Evolutionary conservation across 805 yeast genomes (phyloP).

Genomic region (Komagataella phaffii): DNA sequence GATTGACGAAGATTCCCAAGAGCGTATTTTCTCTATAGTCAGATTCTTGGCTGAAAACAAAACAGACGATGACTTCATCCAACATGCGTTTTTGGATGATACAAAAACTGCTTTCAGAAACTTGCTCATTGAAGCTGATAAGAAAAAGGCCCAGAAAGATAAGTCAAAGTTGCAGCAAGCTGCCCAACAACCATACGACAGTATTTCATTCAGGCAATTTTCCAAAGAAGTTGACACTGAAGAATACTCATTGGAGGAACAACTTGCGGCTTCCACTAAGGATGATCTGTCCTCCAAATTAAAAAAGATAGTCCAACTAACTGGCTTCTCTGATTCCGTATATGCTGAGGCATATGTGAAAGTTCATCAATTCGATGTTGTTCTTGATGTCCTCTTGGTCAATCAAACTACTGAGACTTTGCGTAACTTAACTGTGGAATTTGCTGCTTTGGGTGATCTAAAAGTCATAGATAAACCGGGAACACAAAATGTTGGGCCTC

Average conservation of each 20-base stretch:
- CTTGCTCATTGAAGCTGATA: conserved; percentile 50
- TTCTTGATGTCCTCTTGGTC: conserved; percentile 82
- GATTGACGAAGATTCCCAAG: conserved; percentile 95
- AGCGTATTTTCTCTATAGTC: conserved; percentile 81
- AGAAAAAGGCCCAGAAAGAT: conserved; percentile 39
- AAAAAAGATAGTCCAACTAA: conserved; percentile 79
- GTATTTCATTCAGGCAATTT: conserved; percentile 70
- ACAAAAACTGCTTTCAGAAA: conserved; percentile 73
- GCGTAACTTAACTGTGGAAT: conserved; percentile 84
- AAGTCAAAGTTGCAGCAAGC: conserved; percentile 45
- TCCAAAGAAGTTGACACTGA: conserved; percentile 38
- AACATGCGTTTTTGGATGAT: conserved; percentile 75
- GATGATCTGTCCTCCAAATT: conserved; percentile 65
- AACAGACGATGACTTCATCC: conserved; percentile 25
- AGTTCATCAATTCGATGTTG: conserved; percentile 94
- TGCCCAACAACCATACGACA: conserved; percentile 69
- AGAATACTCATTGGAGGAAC: conserved; percentile 43
- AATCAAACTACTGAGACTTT: conserved; percentile 89
- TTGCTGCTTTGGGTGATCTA: conserved; percentile 91
- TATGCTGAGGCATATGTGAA: conserved; percentile 95
- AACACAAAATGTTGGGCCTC: conserved; percentile 89
- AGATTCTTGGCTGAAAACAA: conserved; percentile 62
- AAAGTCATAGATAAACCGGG: conserved; percentile 88
- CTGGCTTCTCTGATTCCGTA: conserved; percentile 98
- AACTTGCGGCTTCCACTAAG: conserved; percentile 25